Conservation (phyloP, 2,329 filamentous ascomycete genomes). For the Ophiostoma novo-ulmi region DNA sequence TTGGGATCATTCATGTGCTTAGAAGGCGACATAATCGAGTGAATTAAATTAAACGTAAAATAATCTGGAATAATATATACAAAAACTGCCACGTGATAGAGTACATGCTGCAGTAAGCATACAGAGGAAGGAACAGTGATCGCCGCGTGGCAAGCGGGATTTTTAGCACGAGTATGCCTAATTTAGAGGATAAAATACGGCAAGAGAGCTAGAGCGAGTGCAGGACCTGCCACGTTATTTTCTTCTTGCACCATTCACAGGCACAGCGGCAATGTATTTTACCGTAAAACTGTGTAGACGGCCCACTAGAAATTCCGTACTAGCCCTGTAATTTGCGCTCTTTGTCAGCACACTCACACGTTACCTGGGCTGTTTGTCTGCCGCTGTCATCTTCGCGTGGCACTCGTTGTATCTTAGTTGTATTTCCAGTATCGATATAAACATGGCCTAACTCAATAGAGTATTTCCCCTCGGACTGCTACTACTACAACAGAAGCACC, state of each 20-base stretch:
- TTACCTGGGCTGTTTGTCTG: background rate
- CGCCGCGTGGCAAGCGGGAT: conserved; percentile 1
- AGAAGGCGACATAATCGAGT: too few species aligned
- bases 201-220: too few species aligned
- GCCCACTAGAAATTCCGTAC: background rate
- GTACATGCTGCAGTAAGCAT: background rate
- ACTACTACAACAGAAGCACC: background rate
- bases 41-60: background rate
- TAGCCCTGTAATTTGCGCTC: background rate
- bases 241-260: background rate
- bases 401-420: background rate
- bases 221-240: conserved; percentile 6
- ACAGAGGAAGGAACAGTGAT: background rate
- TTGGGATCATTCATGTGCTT: too few species aligned
- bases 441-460: background rate
- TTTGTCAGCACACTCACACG: conserved; percentile 1
- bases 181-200: too few species aligned
- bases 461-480: background rate
- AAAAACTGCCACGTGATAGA: background rate
- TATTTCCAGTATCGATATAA: background rate
- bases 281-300: background rate
- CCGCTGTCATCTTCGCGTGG: background rate
- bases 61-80: background rate
- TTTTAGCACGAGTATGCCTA: background rate
- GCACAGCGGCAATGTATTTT: background rate